phyloP scores from a whole-genome alignment of 306 rosid species.

The Vachellia pachyceras region DNA sequence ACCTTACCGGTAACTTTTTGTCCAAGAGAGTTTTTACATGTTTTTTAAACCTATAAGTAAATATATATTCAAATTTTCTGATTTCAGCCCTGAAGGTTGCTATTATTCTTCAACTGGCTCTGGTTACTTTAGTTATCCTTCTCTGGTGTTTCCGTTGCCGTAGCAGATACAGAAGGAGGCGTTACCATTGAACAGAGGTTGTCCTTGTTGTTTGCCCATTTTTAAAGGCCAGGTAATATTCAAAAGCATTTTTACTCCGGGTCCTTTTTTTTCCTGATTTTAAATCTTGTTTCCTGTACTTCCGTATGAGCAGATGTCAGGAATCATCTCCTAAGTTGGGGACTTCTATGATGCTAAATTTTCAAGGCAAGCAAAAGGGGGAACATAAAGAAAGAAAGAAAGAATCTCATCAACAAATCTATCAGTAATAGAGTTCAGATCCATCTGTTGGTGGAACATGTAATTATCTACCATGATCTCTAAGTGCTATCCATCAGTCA shows the following conservation, averaged over 20 bases:
- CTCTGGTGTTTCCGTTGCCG: slow-evolving; percentile 38
- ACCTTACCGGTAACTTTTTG: slow-evolving; percentile 56
- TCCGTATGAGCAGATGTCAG: neutral
- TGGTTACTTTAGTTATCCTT: slow-evolving; percentile 38
- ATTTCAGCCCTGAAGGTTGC: slow-evolving; percentile 63
- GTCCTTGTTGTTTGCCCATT: neutral
- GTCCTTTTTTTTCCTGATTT: neutral
- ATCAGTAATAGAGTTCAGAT: neutral
- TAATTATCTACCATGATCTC: slow-evolving; percentile 68
- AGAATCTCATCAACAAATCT: slow-evolving; percentile 8
- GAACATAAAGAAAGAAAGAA: slow-evolving; percentile 15
- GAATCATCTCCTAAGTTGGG: neutral
- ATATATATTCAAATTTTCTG: slow-evolving; percentile 29
- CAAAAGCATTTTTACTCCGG: neutral
- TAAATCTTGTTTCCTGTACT: neutral
- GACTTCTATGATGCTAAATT: slow-evolving; percentile 6
- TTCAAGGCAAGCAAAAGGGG: neutral
- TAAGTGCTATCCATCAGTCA: slow-evolving; percentile 72
- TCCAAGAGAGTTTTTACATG: neutral
- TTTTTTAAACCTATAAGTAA: slow-evolving; percentile 17
- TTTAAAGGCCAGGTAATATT: slow-evolving; percentile 13
- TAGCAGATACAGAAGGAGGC: slow-evolving; percentile 53
- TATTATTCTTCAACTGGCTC: slow-evolving; percentile 50
- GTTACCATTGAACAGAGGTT: slow-evolving; percentile 33
- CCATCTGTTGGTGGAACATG: slow-evolving; percentile 42